These are phyloP conservation scores for Acanthamoeba rhysodes DNA, from an alignment of 208 protist genomes.

Conservation along the genomic window DNA sequence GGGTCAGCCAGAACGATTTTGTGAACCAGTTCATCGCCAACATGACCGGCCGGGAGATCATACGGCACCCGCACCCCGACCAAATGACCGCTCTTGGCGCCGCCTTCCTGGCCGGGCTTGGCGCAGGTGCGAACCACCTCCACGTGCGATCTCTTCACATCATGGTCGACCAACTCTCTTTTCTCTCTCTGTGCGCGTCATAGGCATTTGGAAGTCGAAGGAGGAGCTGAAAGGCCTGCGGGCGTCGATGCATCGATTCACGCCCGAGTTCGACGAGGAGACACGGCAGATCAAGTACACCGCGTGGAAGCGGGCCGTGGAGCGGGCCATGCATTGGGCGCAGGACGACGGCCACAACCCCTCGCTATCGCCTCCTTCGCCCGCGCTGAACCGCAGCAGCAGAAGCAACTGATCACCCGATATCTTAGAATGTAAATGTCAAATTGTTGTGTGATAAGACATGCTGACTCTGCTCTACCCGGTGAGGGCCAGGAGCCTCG, in stretches of 20 bases:
- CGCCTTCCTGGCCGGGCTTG: slow-evolving; percentile 78
- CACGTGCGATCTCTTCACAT: background rate
- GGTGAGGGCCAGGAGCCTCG: too few relatives aligned
- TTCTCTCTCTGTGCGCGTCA: too few relatives aligned
- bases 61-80: slow-evolving; percentile 72
- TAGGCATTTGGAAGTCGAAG: slow-evolving; percentile 80
- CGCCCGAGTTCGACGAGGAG: slow-evolving; percentile 48
- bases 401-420: too few relatives aligned
- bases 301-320: slow-evolving; percentile 78
- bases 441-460: background rate
- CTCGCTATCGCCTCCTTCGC: too few relatives aligned
- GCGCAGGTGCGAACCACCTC: slow-evolving; percentile 43
- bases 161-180: too few relatives aligned
- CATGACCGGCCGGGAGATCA: slow-evolving; percentile 75
- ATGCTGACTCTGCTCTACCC: background rate
- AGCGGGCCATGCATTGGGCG: slow-evolving; percentile 78
- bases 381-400: too few relatives aligned
- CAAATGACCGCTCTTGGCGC: slow-evolving; percentile 78
- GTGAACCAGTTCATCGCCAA: slow-evolving; percentile 79
- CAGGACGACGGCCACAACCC: background rate
- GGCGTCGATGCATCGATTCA: slow-evolving; percentile 46
- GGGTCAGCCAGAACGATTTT: slow-evolving; percentile 86
- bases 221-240: slow-evolving; percentile 76
- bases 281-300: slow-evolving; percentile 64
- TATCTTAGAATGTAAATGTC: too few relatives aligned